Base-by-base conservation (phyloP, 2,329 filamentous ascomycete species). In the Fusarium staphyleae region DNA sequence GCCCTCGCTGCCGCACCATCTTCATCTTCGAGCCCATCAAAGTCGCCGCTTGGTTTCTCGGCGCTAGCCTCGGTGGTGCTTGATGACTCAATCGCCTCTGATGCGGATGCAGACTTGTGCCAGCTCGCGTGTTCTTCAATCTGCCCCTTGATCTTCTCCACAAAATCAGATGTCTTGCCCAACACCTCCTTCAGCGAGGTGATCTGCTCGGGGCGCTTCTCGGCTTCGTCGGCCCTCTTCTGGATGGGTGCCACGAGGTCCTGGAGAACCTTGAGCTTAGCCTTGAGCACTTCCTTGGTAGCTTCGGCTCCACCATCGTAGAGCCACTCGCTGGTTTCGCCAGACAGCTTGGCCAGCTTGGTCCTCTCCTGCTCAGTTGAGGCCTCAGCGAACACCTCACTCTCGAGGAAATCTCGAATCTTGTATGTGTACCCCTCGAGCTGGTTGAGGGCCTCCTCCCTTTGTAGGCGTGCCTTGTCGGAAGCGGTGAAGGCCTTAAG, bases 341-440 rank as follows among this genome's bases (percentile, higher is more conserved):
- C 81, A 32, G 91, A 81, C 67, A 87, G 87, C 55, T 85, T 78
- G 65, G 88, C 83, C 11, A 98, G 81, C n/a, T 77, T 74, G 6
- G 80, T 72, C 39, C 91, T 84, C 69, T 92, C 84, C 15, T 83
- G 81, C 3, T 85, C 77, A 9, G 88, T 93, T 26, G 92, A 89
- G 3, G 82, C 85, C 11, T 81, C 81, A 45, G 89, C 78, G 70
- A 97, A 98, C 1, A 81, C 80, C 40, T 90, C 86, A 55, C 88
- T 87, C 34, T 91, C 88, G 2, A 97, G 80, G 36, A 96, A 81
- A 72, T 97, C 92, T 19, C 92, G 87, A 22, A 90, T 84, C 68
- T 87, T 88, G 80, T 99, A 99, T 12, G 93, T 96, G 74, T 89
- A 98, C 11, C 84, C 88, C 74, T 99, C 95, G n/a, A 99, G 85